Conservation (phyloP, 805 yeast genomes). For the Kodamaea kakaduensis region DNA sequence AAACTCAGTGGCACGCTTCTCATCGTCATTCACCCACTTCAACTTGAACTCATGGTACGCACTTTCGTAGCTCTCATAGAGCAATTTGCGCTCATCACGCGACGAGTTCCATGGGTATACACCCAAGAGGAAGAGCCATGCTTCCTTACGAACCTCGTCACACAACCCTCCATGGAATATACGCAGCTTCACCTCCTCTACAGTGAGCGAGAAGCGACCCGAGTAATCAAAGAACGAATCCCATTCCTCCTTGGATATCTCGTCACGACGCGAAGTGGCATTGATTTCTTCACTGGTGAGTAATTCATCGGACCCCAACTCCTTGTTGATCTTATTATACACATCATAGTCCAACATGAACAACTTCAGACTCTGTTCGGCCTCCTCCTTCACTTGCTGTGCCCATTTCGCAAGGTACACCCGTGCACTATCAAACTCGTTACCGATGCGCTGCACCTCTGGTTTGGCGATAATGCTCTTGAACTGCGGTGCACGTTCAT, state of each 20-base stretch:
- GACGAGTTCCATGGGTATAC: constrained; percentile 90
- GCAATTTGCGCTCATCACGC: constrained; percentile 57
- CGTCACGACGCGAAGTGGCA: constrained; percentile 60
- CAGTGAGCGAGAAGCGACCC: constrained; percentile 73
- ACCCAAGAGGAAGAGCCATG: constrained; percentile 81
- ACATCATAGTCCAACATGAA: constrained; percentile 56
- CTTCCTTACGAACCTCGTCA: constrained; percentile 56
- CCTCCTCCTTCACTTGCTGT: constrained; percentile 85
- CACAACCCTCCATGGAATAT: constrained; percentile 89
- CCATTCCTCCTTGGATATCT: constrained; percentile 77
- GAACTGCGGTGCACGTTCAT: constrained; percentile 59
- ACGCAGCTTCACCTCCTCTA: constrained; percentile 71
- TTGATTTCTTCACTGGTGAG: constrained; percentile 58
- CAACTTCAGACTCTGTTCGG: constrained; percentile 55
- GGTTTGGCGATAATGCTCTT: constrained; percentile 65
- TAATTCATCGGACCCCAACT: constrained; percentile 56
- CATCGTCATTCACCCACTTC: constrained; percentile 62
- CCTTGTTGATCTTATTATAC: constrained; percentile 53
- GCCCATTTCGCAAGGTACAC: constrained; percentile 97
- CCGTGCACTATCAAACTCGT: constrained; percentile 90
- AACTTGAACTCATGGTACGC: constrained; percentile 63
- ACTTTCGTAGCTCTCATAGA: constrained; percentile 51
- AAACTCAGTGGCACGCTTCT: constrained; percentile 49
- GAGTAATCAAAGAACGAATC: constrained; percentile 70
- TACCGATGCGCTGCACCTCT: constrained; percentile 74